These are phyloP conservation scores for Metarhizium sp. DNA, from an alignment of 2,329 filamentous ascomycete genomes.

Conservation along the genomic window DNA sequence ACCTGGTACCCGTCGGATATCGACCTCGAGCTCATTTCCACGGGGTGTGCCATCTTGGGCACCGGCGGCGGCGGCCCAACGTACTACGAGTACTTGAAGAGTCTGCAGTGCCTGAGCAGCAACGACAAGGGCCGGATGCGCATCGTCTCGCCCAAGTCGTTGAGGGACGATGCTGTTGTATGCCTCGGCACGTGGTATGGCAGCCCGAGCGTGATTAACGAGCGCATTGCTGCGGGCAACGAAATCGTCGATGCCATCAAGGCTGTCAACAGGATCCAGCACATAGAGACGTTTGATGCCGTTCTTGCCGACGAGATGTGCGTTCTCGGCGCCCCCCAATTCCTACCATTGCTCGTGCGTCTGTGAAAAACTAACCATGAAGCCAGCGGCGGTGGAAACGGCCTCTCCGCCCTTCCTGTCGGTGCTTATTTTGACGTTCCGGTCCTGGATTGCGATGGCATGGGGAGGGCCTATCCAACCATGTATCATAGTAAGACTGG, in stretches of 20 bases:
- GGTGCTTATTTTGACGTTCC: no score
- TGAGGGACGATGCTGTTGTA: no score
- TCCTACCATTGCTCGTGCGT: no score
- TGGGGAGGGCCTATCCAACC: no score
- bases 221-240: slow-evolving; percentile 9
- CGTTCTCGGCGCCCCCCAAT: slow-evolving; percentile 6
- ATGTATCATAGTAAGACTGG: no score
- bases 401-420: no score
- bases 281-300: slow-evolving; percentile 21
- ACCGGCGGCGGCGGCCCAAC: slow-evolving; percentile 27
- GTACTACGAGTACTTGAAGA: slow-evolving; percentile 35
- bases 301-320: slow-evolving; percentile 29
- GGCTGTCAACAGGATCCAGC: slow-evolving; percentile 22
- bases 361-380: no score
- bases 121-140: slow-evolving; percentile 1
- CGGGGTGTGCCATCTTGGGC: slow-evolving; percentile 26
- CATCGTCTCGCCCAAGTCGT: no score
- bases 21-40: slow-evolving; percentile 25
- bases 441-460: no score
- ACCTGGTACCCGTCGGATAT: slow-evolving; percentile 27
- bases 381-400: no score
- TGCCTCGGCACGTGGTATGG: no score
- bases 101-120: slow-evolving; percentile 26
- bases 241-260: slow-evolving; percentile 28
- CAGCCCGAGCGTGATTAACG: no score